Base-by-base conservation (phyloP, 768 basidiomycete species). In the Kwoniella dendrophila region DNA sequence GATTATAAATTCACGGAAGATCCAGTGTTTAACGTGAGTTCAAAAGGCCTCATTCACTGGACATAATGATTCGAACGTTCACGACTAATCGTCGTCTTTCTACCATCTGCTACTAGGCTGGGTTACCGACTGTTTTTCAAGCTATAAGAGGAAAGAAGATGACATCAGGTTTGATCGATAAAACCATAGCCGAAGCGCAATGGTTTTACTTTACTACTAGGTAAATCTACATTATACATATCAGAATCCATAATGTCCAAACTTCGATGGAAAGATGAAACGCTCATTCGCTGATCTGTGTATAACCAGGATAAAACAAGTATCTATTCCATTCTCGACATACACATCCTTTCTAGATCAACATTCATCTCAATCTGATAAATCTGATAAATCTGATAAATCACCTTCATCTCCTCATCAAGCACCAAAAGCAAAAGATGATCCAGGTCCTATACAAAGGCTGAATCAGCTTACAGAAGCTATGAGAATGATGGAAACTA, bases 131-230 rank as follows among this genome's bases (percentile, higher is more conserved):
- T 7, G 69, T 73, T 24, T 66, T 70, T 27, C 36, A 30, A 16
- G 66, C 69, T 26, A 70, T 70, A 12, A 60, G 66, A 41, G 69
- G 64, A 5, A 56, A 48, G 20, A 62, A 66, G 27, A 64, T 63
- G 27, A 47, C 56, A 18, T 34, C 52, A 24, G 45, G 43, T 20
- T 49, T 68, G 29, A 70, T 73, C 22, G 71, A 73, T 51, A 67
- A 70, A 55, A 66, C 68, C 36, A 70, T 73, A 7, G 67, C 57
- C 14, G 49, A 70, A 43, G 69, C 71, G 36, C 71, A 73, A 43
- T 73, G 71, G 71, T 73, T 68, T 55, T 73, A 73, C 51, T 73
- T 66, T 36, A 69, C 52, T 27, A 43, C 52, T 11, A 43, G 63
- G 69, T 68, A 38, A 60, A 64, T 45, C 20, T 10, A 26, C 7